phyloP scores from a whole-genome alignment of 176 grass and related monocot genomes.

The Saccharum spontaneum region DNA sequence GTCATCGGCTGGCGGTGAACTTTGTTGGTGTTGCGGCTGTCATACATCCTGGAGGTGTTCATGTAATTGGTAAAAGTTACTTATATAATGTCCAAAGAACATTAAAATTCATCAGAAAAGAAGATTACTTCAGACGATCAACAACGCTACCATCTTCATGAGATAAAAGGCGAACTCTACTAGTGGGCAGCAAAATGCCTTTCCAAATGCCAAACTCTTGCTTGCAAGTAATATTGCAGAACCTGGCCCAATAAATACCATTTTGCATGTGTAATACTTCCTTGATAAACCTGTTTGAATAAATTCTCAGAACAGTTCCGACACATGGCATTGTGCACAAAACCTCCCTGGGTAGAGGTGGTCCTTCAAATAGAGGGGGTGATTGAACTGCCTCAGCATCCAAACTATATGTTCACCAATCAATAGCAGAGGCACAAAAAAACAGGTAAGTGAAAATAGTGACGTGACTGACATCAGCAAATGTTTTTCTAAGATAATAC shows the following conservation, averaged over 20 bases:
- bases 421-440: conserved; percentile 15
- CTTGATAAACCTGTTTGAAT: conserved; percentile 39
- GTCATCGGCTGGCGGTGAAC: conserved; percentile 45
- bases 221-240: conserved; percentile 71
- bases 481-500: conserved; percentile 25
- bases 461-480: background rate
- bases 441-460: background rate
- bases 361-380: conserved; percentile 62
- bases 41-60: conserved; percentile 46
- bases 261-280: conserved; percentile 54
- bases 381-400: conserved; percentile 28
- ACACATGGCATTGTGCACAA: conserved; percentile 65
- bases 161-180: conserved; percentile 78
- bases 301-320: conserved; percentile 76
- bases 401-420: conserved; percentile 39
- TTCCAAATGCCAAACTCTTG: conserved; percentile 75
- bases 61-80: conserved; percentile 28
- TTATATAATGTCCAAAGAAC: background rate
- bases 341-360: conserved; percentile 55
- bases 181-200: conserved; percentile 50
- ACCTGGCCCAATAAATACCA: conserved; percentile 59
- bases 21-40: conserved; percentile 12
- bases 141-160: conserved; percentile 60
- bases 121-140: conserved; percentile 71
- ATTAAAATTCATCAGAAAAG: conserved; percentile 22